Conservation (phyloP, 176 grass and related monocot species). For the Lolium multiflorum region DNA sequence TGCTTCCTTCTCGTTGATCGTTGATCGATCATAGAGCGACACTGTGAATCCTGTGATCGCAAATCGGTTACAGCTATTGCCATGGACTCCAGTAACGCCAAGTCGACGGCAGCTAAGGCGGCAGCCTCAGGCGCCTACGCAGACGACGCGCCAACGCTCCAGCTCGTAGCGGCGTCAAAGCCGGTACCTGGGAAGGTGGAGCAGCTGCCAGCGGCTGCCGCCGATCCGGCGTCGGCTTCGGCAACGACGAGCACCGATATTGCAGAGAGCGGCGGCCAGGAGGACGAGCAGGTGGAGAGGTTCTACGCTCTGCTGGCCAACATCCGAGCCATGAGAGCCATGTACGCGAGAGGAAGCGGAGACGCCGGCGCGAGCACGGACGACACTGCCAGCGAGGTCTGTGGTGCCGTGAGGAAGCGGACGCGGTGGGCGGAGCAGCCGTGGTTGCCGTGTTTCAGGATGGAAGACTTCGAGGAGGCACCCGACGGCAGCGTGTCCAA, state of each 20-base stretch:
- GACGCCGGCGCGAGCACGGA: not conserved
- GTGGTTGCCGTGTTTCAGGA: conserved; percentile 45
- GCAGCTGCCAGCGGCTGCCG: too few relatives aligned
- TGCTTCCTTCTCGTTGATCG: not conserved
- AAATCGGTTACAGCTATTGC: not conserved
- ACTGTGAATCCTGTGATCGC: not conserved
- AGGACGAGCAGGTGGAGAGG: conserved; percentile 37
- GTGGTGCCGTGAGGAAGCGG: not conserved
- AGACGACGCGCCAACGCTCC: not conserved
- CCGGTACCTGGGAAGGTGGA: not conserved
- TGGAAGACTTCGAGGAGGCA: conserved; percentile 48
- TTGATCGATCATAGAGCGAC: not conserved
- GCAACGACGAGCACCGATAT: not conserved
- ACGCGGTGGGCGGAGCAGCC: conserved; percentile 9
- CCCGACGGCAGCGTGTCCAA: not conserved
- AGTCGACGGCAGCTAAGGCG: not conserved
- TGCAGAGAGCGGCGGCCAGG: not conserved
- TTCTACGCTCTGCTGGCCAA: conserved; percentile 45
- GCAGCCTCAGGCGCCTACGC: not conserved
- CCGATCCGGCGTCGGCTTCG: too few relatives aligned
- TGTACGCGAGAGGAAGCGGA: not conserved
- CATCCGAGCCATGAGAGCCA: conserved; percentile 34
- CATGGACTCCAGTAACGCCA: not conserved
- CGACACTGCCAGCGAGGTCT: not conserved
- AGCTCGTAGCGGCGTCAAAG: not conserved